These are phyloP conservation scores for Populus hybrid DNA, from an alignment of 441 rosid genomes.

Conservation along the genomic window DNA sequence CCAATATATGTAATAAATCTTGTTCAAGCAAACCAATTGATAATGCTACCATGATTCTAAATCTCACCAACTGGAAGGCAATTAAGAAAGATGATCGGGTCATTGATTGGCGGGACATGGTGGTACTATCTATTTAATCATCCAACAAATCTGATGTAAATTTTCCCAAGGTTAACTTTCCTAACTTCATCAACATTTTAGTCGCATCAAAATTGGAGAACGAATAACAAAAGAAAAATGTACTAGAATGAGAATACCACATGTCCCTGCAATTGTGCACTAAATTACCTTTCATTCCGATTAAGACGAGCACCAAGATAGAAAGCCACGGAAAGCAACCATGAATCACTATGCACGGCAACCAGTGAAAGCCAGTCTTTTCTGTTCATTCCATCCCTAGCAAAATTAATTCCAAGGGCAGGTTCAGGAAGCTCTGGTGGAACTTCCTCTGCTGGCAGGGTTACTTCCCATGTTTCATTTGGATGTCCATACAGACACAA, in stretches of 20 bases:
- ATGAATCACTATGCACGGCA: constrained; percentile 78
- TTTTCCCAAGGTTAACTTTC: background rate
- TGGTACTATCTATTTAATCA: background rate
- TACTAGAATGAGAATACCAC: background rate
- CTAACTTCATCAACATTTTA: background rate
- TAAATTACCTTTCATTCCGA: constrained; percentile 50
- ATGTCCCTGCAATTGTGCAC: background rate
- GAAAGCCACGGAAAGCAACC: constrained; percentile 75
- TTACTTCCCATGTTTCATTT: constrained; percentile 72
- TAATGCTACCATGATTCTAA: background rate
- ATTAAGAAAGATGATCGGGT: background rate
- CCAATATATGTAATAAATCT: background rate
- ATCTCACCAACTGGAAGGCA: background rate
- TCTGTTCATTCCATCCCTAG: constrained; percentile 74
- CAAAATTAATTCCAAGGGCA: constrained; percentile 76
- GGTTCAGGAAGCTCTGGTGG: constrained; percentile 83
- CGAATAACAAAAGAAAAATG: background rate
- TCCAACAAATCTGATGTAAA: no score
- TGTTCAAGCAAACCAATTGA: background rate
- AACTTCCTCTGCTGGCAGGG: constrained; percentile 73
- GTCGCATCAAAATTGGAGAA: background rate
- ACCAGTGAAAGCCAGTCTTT: constrained; percentile 80
- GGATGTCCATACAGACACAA: constrained; percentile 73
- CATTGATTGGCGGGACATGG: background rate
- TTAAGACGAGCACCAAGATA: constrained; percentile 72